Evolutionary conservation across 129 eudicot species (phyloP), one percentile per base, ranked within the genome.

Genomic region (Cynara cardunculus): DNA sequence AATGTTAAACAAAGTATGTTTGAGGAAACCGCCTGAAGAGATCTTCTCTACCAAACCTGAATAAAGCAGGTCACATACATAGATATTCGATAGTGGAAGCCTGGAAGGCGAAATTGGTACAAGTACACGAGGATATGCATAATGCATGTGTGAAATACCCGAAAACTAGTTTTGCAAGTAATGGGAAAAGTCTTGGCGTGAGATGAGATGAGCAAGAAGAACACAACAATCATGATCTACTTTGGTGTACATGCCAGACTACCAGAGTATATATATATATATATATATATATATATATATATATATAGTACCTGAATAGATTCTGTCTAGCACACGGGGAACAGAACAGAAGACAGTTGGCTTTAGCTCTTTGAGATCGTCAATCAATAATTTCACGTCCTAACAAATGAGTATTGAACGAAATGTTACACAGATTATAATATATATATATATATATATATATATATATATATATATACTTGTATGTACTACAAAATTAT

Each of bases 301-400:
- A 53, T 14, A 13, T n/a, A 59, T 44, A 21, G 11, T 77, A 93
- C 98, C 98, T 87, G 98, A 86, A 84, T 95, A 95, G 56, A 95
- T 90, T 83, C 92, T 89, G 67, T 95, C 99, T 41, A 95, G 83
- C 25, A 95, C 99, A 16, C 99, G 96, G 11, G 99, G 99, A 83
- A 95, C 99, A 76, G 97, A 90, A 83, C 97, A 95, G 61, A 95
- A 69, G 68, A 87, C 81, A 4, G 97, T 89, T 68, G 99, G 99
- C 86, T 90, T 95, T 67, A 95, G 87, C 85, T 85, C 97, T 85
- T 85, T 89, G 83, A 95, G 81, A 87, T 95, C 99, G 4, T 92
- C 87, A 59, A 92, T 83, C 81, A 95, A 80, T 75, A 89, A 77
- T 81, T 95, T 95, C 67, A 90, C 78, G 78, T 95, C 92, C 97